Base-by-base conservation (phyloP, 106 monocot genomes). In the Dendrobium huoshanense region DNA sequence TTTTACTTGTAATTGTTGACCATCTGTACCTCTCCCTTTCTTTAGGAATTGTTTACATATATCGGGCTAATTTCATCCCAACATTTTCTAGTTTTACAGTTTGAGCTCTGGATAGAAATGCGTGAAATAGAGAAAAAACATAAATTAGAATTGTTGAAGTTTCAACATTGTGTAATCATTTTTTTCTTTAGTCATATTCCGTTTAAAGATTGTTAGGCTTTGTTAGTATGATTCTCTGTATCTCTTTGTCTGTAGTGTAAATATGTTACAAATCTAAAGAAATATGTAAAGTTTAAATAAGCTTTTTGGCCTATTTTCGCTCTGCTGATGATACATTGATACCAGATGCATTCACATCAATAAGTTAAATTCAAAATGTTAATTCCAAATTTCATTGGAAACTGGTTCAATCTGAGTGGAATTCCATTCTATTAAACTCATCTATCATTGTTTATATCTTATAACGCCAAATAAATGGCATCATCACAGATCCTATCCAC, bases 401-500 rank as follows among this genome's bases (percentile, higher is more conserved):
- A 48, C 37, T 37, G 37, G 37, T 37, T 37, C 37, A 37, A 3
- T 37, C 37, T 37, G 37, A 37, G 37, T 37, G 37, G 37, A 37
- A 37, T 37, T 37, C 37, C 37, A 37, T 37, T 37, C 37, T 37
- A 37, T 37, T 37, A 37, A 37, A 37, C 37, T 37, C 37, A 37
- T 37, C 37, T 37, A 37, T 37, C 37, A 2, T 37, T 37, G 37
- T 3, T 24, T 7, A 67, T 13, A 86, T 49, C 40, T 37, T 80
- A 58, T 86, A 77, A 29, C 82, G 49, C 15, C 77, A 82, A 80
- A 85, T 40, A 77, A 84, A 89, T 40, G 89, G 89, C 77, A 79
- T 44, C 2, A 78, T 40, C 15, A 83, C 88, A 51, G 95, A 95
- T 13, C 95, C 95, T 67, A 92, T n/a, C 89, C 89, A 96, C 41